A percentile compares a stretch with the other conserved stretches of the same genome.
phyloP scores from a whole-genome alignment of 257 asterid genomes.

The Penstemon barbatus region DNA sequence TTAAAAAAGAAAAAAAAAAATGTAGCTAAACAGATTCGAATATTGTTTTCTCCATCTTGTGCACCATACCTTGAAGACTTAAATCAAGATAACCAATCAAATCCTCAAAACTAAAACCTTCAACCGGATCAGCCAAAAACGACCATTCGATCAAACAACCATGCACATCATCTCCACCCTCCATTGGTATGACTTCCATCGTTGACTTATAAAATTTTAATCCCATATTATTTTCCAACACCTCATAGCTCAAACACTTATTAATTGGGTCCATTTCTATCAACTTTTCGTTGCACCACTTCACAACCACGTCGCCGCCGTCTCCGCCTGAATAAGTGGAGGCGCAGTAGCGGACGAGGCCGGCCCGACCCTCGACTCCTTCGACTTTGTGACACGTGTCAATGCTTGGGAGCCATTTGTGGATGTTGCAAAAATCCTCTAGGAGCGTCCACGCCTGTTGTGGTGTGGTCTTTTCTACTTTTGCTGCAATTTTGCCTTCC shows the following conservation, averaged over 20 bases:
- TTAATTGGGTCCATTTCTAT: slow-evolving; percentile 35
- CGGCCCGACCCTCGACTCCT: slow-evolving; percentile 36
- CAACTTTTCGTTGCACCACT: slow-evolving; percentile 68
- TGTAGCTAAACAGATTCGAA: not conserved
- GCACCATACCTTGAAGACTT: slow-evolving; percentile 50
- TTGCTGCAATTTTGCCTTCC: slow-evolving; percentile 59
- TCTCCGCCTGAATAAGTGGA: slow-evolving; percentile 26
- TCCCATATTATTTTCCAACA: slow-evolving; percentile 62
- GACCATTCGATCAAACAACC: slow-evolving; percentile 75
- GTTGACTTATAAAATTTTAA: slow-evolving; percentile 45
- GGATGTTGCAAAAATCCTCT: slow-evolving; percentile 58
- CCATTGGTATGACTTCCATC: slow-evolving; percentile 33
- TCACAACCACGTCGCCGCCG: slow-evolving; percentile 28
- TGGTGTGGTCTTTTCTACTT: slow-evolving; percentile 37
- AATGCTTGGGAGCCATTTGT: slow-evolving; percentile 63
- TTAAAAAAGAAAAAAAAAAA: not conserved
- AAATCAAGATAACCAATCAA: slow-evolving; percentile 39
- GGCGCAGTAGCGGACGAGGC: slow-evolving; percentile 59
- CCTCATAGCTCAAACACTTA: slow-evolving; percentile 47
- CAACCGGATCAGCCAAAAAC: slow-evolving; percentile 58
- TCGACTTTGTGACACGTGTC: slow-evolving; percentile 53
- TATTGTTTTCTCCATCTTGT: slow-evolving; percentile 52
- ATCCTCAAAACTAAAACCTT: slow-evolving; percentile 47
- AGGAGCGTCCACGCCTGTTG: slow-evolving; percentile 62
- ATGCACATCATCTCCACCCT: slow-evolving; percentile 30